Evolutionary conservation across 2,329 filamentous ascomycete genomes (phyloP), one percentile per base, ranked within the genome.

Genomic region (Endothia cerciana): DNA sequence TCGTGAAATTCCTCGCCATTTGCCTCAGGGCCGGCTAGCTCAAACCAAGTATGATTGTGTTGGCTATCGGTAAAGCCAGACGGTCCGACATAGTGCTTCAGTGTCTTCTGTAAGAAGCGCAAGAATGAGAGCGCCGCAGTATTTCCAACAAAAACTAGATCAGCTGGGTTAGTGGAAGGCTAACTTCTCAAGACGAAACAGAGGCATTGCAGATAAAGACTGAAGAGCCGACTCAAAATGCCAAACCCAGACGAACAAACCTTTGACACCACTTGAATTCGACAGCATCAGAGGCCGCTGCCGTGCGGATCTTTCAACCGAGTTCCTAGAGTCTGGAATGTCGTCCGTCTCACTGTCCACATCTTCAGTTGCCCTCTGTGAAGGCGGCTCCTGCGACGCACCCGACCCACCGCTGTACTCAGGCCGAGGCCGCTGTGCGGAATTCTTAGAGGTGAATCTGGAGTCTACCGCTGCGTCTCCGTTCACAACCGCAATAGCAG

Each of bases 71-170:
- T 66, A 55, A 66, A 66, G 15, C 60, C 56, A 19, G 61, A 64
- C 13, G 65, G 62, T 10, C 65, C 65, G 25, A 66, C 62, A 56
- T 66, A 66, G 25, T 58, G 62, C 25, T 60, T 64, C 38, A 66
- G 15, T 28, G 65, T 64, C 56, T 60, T 63, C 33, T 63, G 65
- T 4, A 66, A 49, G 13, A 66, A 66, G 1, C 61, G 47, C 5
- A 66, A 40, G 61, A 66, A 66, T 10, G 65, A 66, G 7, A 66
- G 57, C 17, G 65, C 61, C 4, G 65, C 65, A n/a, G 65, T 66
- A 36, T 66, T 63, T 17, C 65, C 65, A 47, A 66, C 56, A 19
- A 64, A 66, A 40, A 66, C 65, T 66, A 28, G 15, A 45, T 38
- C 8, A 55, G 17, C 17, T 33, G 40, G 17, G 13, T 19, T 28